phyloP scores from a whole-genome alignment of 2,329 filamentous ascomycete species.

The Diplocarpon rosae region DNA sequence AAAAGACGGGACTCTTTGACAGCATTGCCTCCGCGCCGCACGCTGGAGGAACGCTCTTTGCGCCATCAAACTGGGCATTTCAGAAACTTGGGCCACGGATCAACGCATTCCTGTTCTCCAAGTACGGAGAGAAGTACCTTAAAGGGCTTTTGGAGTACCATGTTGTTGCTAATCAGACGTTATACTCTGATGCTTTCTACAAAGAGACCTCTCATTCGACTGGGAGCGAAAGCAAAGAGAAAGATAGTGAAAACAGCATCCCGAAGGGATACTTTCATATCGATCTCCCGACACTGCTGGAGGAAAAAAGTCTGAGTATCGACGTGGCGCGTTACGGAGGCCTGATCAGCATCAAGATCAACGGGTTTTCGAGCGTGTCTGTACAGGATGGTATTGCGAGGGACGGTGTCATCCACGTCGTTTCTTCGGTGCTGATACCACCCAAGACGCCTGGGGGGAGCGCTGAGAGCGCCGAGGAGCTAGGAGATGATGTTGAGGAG shows the following conservation, averaged over 20 bases:
- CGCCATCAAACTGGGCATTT: conserved; percentile 75
- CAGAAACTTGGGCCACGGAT: conserved; percentile 56
- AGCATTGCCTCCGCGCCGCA: conserved; percentile 42
- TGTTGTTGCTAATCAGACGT: conserved; percentile 58
- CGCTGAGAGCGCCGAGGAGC: conserved; percentile 32
- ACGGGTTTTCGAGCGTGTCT: conserved; percentile 56
- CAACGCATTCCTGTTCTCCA: conserved; percentile 80
- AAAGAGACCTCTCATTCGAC: conserved; percentile 28
- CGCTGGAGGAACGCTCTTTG: conserved; percentile 66
- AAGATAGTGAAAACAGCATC: conserved; percentile 23
- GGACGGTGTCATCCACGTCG: conserved; percentile 76
- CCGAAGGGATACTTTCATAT: conserved; percentile 39
- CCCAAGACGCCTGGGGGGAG: conserved; percentile 36
- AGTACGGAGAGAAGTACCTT: conserved; percentile 64
- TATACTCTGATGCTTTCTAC: conserved; percentile 80
- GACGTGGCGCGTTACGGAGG: conserved; percentile 61
- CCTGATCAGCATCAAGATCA: conserved; percentile 62
- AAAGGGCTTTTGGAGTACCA: conserved; percentile 71
- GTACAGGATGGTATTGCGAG: conserved; percentile 60
- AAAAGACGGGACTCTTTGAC: conserved; percentile 60
- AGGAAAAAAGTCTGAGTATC: conserved; percentile 54
- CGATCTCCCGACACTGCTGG: conserved; percentile 63
- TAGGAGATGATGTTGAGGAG: conserved; percentile 47
- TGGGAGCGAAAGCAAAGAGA: conserved; percentile 16
- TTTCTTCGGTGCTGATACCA: conserved; percentile 64